Conservation (phyloP, 352 stramenopile species). For the Pythium aphanidermatum region DNA sequence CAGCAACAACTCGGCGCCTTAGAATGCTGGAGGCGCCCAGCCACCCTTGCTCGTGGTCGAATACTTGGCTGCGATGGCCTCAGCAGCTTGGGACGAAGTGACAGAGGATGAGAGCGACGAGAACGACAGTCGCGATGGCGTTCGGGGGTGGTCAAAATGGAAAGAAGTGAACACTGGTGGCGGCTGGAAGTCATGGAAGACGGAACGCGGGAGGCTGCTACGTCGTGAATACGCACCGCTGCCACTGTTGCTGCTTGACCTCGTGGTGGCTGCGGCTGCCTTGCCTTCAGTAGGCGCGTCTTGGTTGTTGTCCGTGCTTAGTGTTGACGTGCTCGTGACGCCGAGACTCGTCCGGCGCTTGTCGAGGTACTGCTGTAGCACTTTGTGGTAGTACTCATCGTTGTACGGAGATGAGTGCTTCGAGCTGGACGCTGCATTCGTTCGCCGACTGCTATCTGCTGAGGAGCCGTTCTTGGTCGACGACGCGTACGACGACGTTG, state of each 20-base stretch:
- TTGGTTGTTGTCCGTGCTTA: slow-evolving; percentile 24
- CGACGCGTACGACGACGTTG: slow-evolving; percentile 5
- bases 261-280: background rate
- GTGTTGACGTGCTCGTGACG: slow-evolving; percentile 36
- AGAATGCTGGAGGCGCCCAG: slow-evolving; percentile 10
- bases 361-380: slow-evolving; percentile 48
- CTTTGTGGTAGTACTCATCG: slow-evolving; percentile 67
- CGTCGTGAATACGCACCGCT: slow-evolving; percentile 20
- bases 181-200: background rate
- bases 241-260: slow-evolving; percentile 1
- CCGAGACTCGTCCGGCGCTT: slow-evolving; percentile 45
- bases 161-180: slow-evolving; percentile 1
- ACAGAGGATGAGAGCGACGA: slow-evolving; percentile 13
- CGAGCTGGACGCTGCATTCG: slow-evolving; percentile 7
- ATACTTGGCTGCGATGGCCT: background rate
- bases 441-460: slow-evolving; percentile 9
- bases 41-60: background rate
- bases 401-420: slow-evolving; percentile 23
- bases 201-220: no score
- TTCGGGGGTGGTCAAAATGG: background rate
- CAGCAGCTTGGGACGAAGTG: background rate
- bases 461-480: slow-evolving; percentile 7
- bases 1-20: slow-evolving; percentile 14
- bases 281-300: slow-evolving; percentile 1
- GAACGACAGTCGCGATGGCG: slow-evolving; percentile 10